phyloP scores from a whole-genome alignment of 495 filamentous ascomycete species.

The Penicillium cinerascens region DNA sequence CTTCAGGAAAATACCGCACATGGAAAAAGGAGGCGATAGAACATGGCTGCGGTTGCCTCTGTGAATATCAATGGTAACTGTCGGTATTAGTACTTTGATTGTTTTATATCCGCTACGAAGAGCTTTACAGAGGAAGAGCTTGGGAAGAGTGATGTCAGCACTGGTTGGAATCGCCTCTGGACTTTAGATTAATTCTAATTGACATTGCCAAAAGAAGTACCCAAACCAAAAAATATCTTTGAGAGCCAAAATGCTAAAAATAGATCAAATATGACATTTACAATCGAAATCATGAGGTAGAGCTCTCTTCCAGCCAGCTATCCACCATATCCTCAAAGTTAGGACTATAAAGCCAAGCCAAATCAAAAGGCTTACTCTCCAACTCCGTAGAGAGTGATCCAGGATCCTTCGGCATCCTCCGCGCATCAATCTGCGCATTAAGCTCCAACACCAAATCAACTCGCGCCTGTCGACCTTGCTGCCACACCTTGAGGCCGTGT shows the following conservation, averaged over 20 bases:
- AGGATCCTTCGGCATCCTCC: conserved; percentile 25
- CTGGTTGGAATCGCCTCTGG: too few species aligned
- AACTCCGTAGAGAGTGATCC: conserved; percentile 16
- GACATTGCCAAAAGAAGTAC: too few species aligned
- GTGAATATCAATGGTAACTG: too few species aligned
- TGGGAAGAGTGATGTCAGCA: too few species aligned
- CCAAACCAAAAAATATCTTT: too few species aligned
- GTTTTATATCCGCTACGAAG: too few species aligned
- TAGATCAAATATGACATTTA: not conserved
- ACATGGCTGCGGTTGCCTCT: too few species aligned
- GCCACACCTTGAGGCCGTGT: conserved; percentile 24
- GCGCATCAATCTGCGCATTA: conserved; percentile 30
- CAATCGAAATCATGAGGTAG: not conserved
- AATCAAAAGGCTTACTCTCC: conserved; percentile 31
- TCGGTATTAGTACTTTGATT: too few species aligned
- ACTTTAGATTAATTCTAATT: too few species aligned
- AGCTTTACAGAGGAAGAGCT: too few species aligned
- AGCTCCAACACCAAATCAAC: conserved; percentile 29
- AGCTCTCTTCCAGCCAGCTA: conserved; percentile 16
- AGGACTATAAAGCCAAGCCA: conserved; percentile 31
- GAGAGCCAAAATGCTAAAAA: too few species aligned
- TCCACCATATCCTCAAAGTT: conserved; percentile 27
- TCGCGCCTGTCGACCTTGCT: conserved; percentile 28
- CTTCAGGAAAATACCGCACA: not conserved
- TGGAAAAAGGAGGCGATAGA: not conserved